A percentile compares a stretch with the other conserved stretches of the same genome.
Conservation (phyloP, 768 basidiomycete species). For the Phallus indusiatus region DNA sequence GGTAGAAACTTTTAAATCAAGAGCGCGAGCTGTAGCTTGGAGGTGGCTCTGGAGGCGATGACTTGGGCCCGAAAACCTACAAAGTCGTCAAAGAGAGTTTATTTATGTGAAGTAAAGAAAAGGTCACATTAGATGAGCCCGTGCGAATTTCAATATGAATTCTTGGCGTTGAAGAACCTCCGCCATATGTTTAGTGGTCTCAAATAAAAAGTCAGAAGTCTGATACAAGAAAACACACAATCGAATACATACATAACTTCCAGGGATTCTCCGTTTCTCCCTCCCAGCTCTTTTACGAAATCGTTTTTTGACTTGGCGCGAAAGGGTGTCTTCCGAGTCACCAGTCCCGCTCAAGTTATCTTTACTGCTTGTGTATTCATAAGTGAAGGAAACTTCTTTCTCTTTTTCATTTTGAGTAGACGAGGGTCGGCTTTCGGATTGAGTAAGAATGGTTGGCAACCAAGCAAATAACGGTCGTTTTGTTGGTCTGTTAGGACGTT, state of each 20-base stretch:
- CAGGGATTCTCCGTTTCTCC: conserved; percentile 53
- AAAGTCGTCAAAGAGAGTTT: background rate
- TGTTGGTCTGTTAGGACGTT: background rate
- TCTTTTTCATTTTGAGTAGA: background rate
- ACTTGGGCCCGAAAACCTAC: conserved; percentile 31
- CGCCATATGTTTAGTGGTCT: conserved; percentile 81
- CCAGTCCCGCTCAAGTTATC: background rate
- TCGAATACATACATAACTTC: conserved; percentile 55
- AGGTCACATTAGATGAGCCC: conserved; percentile 33
- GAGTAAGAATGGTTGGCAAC: background rate
- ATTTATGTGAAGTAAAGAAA: conserved; percentile 10
- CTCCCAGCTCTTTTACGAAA: conserved; percentile 26
- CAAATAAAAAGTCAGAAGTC: background rate
- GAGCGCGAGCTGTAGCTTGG: conserved; percentile 34
- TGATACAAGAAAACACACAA: background rate
- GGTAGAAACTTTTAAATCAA: conserved; percentile 28
- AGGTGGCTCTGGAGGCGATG: conserved; percentile 38
- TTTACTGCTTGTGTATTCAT: background rate
- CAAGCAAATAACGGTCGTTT: background rate
- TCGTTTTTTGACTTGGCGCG: background rate
- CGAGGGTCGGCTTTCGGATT: background rate
- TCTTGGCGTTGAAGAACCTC: conserved; percentile 39
- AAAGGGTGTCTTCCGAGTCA: background rate
- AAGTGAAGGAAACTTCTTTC: background rate
- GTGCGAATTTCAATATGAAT: conserved; percentile 35